Percentiles rank a stretch among this genome's conserved stretches.
phyloP scores from a whole-genome alignment of 2,329 filamentous ascomycete genomes.

The Claviceps arundinis region DNA sequence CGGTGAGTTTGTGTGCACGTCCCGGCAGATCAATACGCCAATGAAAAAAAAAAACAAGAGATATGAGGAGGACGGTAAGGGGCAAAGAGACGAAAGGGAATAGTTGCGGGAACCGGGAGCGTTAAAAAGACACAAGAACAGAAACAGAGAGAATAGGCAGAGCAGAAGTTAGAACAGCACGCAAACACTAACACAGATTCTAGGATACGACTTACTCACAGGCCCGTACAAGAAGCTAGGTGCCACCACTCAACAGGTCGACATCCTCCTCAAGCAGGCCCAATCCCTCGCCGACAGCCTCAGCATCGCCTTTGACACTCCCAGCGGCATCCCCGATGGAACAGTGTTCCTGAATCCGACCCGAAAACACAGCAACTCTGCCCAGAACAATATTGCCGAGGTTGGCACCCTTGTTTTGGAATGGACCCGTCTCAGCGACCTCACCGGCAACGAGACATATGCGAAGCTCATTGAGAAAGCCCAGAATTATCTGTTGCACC shows the following conservation, averaged over 20 bases:
- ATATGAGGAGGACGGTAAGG: no score
- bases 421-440: slow-evolving; percentile 68
- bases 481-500: slow-evolving; percentile 56
- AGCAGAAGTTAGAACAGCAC: not conserved
- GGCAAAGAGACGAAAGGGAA: not conserved
- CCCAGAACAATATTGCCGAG: slow-evolving; percentile 60
- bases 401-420: slow-evolving; percentile 70
- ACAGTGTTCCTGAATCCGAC: slow-evolving; percentile 45
- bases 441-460: slow-evolving; percentile 56
- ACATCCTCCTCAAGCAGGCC: slow-evolving; percentile 53
- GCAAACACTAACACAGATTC: not conserved
- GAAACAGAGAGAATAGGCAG: not conserved
- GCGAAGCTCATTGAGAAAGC: slow-evolving; percentile 51
- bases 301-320: slow-evolving; percentile 65
- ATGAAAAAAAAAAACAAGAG: not conserved
- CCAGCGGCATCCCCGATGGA: slow-evolving; percentile 62
- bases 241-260: slow-evolving; percentile 30
- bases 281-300: slow-evolving; percentile 56
- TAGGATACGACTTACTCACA: slow-evolving; percentile 57
- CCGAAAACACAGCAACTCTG: slow-evolving; percentile 32
- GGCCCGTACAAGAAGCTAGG: slow-evolving; percentile 47
- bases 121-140: no score
- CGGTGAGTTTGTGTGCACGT: slow-evolving; percentile 25
- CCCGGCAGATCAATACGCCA: no score
- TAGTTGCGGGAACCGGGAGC: not conserved